Conservation (phyloP, 1,284 basidiomycete species). For the Ceratobasidium papillatum region DNA sequence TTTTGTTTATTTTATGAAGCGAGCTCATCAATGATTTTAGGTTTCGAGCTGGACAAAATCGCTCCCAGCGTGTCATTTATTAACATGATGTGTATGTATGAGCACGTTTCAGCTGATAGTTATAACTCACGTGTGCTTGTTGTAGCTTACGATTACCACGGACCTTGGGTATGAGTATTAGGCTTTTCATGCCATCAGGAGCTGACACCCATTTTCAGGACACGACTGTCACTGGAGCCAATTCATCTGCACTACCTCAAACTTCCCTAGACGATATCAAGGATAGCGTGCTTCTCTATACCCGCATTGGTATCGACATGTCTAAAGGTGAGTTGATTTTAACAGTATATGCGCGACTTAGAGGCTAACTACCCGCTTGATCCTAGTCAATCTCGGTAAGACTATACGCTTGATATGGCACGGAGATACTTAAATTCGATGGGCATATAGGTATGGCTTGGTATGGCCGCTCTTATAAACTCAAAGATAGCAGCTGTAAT, state of each 20-base stretch:
- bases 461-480: constrained; percentile 25
- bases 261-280: constrained; percentile 28
- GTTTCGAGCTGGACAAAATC: constrained; percentile 28
- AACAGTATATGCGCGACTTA: neutral
- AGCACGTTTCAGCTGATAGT: neutral
- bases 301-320: constrained; percentile 28
- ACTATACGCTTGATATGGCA: neutral
- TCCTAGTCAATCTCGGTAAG: constrained; percentile 24
- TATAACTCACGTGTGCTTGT: neutral
- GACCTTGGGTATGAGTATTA: neutral
- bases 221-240: constrained; percentile 19
- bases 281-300: constrained; percentile 20
- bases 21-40: neutral
- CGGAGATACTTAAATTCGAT: neutral
- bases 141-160: constrained; percentile 27
- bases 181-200: neutral
- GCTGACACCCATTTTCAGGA: neutral
- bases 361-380: neutral
- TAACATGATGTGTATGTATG: constrained; percentile 25
- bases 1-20: neutral
- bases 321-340: neutral
- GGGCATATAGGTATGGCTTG: constrained; percentile 6
- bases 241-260: constrained; percentile 23
- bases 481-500: constrained; percentile 7
- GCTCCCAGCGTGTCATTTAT: constrained; percentile 18